These are phyloP conservation scores for Pseudogymnoascus sp. DNA, from an alignment of 2,329 filamentous ascomycete species.

Conservation along the genomic window DNA sequence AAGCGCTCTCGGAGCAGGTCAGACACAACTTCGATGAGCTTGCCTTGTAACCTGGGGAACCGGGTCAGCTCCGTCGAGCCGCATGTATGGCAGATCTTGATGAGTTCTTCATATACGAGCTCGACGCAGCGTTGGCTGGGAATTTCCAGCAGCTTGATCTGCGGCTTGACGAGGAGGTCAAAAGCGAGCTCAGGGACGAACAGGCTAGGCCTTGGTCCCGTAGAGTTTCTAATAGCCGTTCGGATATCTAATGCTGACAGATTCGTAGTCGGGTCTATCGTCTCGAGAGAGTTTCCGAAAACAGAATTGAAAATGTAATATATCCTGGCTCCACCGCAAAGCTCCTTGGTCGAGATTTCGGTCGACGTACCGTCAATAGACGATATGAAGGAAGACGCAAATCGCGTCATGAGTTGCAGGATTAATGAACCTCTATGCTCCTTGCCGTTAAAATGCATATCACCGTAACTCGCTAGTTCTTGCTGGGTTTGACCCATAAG, in stretches of 20 bases:
- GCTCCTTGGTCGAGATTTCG: conserved; percentile 96
- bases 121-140: conserved; percentile 96
- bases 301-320: conserved; percentile 99
- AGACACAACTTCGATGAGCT: conserved; percentile 96
- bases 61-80: conserved; percentile 88
- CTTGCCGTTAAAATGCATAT: conserved; percentile 95
- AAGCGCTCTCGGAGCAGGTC: conserved; percentile 88
- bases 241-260: conserved; percentile 90
- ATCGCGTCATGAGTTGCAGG: conserved; percentile 94
- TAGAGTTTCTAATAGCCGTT: conserved; percentile 96
- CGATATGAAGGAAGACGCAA: conserved; percentile 94
- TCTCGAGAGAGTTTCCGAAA: conserved; percentile 91
- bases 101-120: conserved; percentile 95
- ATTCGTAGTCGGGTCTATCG: conserved; percentile 93
- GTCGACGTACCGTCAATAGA: conserved; percentile 98
- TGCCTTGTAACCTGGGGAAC: conserved; percentile 87
- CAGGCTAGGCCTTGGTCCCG: conserved; percentile 85
- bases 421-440: conserved; percentile 94
- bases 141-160: conserved; percentile 93
- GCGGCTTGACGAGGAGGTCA: conserved; percentile 92
- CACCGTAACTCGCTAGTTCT: conserved; percentile 94
- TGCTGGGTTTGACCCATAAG: conserved; percentile 99
- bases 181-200: conserved; percentile 98
- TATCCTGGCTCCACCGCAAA: conserved; percentile 88
- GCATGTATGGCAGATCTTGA: conserved; percentile 99